These are phyloP conservation scores for Diatrype stigma DNA, from an alignment of 2,329 filamentous ascomycete genomes.

Conservation along the genomic window DNA sequence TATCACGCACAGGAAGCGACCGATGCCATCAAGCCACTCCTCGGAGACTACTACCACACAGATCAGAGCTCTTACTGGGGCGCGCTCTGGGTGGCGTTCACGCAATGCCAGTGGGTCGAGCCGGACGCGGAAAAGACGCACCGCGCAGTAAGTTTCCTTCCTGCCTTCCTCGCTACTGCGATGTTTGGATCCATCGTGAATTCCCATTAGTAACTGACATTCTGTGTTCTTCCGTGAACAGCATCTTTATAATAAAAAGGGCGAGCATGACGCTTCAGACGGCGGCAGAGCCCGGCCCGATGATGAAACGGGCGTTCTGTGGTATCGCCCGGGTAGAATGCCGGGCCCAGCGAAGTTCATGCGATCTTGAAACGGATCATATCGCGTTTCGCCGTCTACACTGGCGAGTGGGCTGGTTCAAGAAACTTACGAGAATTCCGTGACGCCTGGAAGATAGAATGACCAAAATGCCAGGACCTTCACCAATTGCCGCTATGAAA, in stretches of 20 bases:
- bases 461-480: too few relatives aligned
- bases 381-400: too few relatives aligned
- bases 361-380: not conserved
- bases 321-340: not conserved
- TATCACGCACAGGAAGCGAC: constrained; percentile 59
- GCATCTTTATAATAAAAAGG: not conserved
- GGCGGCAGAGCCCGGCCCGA: not conserved
- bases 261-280: not conserved
- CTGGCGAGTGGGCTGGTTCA: too few relatives aligned
- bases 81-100: constrained; percentile 43
- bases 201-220: not conserved
- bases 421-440: too few relatives aligned
- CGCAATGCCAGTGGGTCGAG: constrained; percentile 44
- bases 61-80: constrained; percentile 41
- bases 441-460: too few relatives aligned
- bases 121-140: constrained; percentile 26
- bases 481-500: too few relatives aligned
- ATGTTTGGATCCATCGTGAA: too few relatives aligned
- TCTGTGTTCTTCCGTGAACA: too few relatives aligned
- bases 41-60: constrained; percentile 49
- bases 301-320: not conserved
- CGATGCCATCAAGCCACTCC: constrained; percentile 50
- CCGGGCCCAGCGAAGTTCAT: not conserved
- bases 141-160: constrained; percentile 10
- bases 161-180: not conserved